Base-by-base conservation (phyloP, 2,329 filamentous ascomycete species). In the Colletotrichum sidae region DNA sequence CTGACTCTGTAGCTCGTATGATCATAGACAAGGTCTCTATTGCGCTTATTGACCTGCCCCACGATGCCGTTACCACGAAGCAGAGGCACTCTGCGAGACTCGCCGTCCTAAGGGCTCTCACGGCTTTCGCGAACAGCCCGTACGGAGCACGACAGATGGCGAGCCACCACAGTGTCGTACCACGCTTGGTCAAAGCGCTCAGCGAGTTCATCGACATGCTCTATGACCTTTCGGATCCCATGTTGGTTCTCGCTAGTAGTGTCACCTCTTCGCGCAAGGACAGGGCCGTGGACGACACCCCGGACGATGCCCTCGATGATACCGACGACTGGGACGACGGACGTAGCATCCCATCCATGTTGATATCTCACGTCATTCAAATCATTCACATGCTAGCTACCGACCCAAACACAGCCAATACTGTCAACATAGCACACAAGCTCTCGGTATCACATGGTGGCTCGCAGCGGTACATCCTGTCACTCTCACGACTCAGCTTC, bases 401-500 rank as follows among this genome's bases (percentile, higher is more conserved):
- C 2, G 78, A 83, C 47, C 78, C 81, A 0, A 68, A 73, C 10
- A 85, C 83, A 2, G 77, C 81, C 1, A 75, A 80, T 50, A 68
- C 78, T 6, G 80, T 80, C 17, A 87, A 95, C 69, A 87, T 96
- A 68, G 85, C 88, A 53, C 84, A 86, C 53, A 96, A 95, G 75
- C 81, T 97, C 6, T 83, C 85, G 0, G 85, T 86, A 8, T 86
- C 92, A 0, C 84, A 88, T 6, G 92, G 93, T 3, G 92, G 90
- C 0, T 87, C 88, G 55, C 93, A 97, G 72, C 93, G 94, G 56
- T 95, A 96, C 72, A 81, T 96, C 1, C 86, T 97, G 9, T 88
- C 89, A 2, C 80, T 99, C 49, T 94, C 93, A 0, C 81, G 95
- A 46, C 80, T 98, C n/a, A 93, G 92, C 0, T 97, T 97, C 75